Evolutionary conservation across 805 yeast genomes (phyloP).

Genomic region (Lipomyces sp.): DNA sequence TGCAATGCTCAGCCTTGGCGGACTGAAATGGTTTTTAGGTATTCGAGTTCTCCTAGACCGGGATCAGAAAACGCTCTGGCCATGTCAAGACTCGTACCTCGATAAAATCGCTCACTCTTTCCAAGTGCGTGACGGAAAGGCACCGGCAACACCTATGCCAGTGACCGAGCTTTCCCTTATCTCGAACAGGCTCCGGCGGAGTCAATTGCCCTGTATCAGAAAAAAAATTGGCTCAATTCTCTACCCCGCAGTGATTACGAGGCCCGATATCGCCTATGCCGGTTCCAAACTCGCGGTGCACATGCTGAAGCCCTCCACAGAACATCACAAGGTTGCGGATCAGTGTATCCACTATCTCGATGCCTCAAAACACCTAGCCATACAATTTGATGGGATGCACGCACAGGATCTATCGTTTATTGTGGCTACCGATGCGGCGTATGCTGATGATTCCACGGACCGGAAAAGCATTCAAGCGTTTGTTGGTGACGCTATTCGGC

Average conservation of each 20-base stretch:
- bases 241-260: not conserved
- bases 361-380: slow-evolving; percentile 39
- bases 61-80: not conserved
- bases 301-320: not conserved
- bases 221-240: not conserved
- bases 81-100: not conserved
- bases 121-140: not conserved
- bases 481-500: not conserved
- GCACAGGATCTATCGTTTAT: not conserved
- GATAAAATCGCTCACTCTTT: not conserved
- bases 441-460: not conserved
- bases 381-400: not conserved
- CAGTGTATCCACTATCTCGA: not conserved
- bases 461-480: slow-evolving; percentile 1
- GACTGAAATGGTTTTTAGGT: not conserved
- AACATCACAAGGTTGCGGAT: not conserved
- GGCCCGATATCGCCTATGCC: not conserved
- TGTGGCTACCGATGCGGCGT: not conserved
- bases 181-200: not conserved
- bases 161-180: not conserved
- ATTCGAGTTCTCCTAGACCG: not conserved
- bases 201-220: not conserved
- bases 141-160: not conserved
- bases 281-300: not conserved
- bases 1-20: not conserved